phyloP scores from a whole-genome alignment of 352 stramenopile species.

The Phytophthora melonis region DNA sequence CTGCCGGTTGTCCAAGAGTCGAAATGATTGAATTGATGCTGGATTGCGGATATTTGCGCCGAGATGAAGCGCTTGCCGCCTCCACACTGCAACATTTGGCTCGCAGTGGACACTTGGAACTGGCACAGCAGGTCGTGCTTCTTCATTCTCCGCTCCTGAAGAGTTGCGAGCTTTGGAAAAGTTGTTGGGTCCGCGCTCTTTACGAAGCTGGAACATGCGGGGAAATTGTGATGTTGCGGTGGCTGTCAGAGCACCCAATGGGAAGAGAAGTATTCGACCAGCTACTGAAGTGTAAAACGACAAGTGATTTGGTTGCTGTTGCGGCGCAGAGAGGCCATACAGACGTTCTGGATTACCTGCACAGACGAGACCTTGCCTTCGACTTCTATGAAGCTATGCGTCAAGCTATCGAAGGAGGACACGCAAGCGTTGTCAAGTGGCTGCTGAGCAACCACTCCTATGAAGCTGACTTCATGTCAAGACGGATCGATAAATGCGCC shows the following conservation, averaged over 20 bases:
- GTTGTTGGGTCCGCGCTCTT: background rate
- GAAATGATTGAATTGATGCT: conserved; percentile 5
- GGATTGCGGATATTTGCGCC: conserved; percentile 6
- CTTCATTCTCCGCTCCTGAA: conserved; percentile 14
- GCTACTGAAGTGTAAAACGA: background rate
- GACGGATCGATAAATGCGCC: background rate
- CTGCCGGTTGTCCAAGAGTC: background rate
- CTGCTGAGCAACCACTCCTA: too few species aligned
- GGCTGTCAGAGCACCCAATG: conserved; percentile 1
- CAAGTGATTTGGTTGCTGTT: background rate
- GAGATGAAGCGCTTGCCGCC: background rate
- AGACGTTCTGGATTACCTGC: conserved; percentile 1
- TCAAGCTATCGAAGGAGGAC: too few species aligned
- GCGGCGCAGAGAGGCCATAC: background rate
- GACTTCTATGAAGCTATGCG: too few species aligned
- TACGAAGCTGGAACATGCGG: conserved; percentile 1
- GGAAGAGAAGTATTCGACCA: background rate
- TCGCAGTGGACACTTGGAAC: background rate
- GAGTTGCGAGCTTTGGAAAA: background rate
- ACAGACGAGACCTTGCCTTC: background rate
- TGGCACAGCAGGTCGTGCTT: conserved; percentile 13
- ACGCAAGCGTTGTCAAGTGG: too few species aligned
- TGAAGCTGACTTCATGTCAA: too few species aligned
- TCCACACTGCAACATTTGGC: background rate
- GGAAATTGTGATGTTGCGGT: background rate